A percentile compares a stretch with the other conserved stretches of the same genome.
phyloP scores from a whole-genome alignment of 306 rosid genomes.

The Glycine tomentella region DNA sequence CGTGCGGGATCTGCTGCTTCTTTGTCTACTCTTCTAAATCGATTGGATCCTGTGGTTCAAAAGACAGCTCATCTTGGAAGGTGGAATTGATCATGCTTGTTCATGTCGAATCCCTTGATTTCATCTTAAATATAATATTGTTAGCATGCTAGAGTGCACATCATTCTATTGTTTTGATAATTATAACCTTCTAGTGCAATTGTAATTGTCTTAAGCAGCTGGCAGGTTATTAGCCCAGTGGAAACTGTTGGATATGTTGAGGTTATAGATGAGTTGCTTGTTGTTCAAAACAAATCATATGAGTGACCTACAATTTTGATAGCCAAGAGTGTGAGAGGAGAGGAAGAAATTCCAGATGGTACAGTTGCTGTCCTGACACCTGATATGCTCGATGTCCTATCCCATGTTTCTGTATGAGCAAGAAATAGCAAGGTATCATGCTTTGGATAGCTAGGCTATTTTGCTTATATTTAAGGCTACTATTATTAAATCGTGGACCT shows the following conservation, averaged over 20 bases:
- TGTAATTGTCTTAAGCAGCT: constrained; percentile 67
- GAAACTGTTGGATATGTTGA: constrained; percentile 89
- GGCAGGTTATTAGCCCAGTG: constrained; percentile 98
- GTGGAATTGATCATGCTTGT: constrained; percentile 51
- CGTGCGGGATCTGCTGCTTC: constrained; percentile 99
- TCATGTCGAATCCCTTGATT: constrained; percentile 44
- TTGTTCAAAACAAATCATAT: constrained; percentile 86
- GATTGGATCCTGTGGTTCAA: constrained; percentile 92
- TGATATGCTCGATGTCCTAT: constrained; percentile 98
- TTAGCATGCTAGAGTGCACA: constrained; percentile 26
- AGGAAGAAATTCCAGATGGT: constrained; percentile 99
- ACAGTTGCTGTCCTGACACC: constrained; percentile 97
- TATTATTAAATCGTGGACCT: constrained; percentile 25
- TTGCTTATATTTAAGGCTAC: constrained; percentile 39
- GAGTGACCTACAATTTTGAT: constrained; percentile 89
- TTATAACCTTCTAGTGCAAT: constrained; percentile 51
- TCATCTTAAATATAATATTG: constrained; percentile 30
- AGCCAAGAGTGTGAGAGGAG: constrained; percentile 89
- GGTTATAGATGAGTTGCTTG: constrained; percentile 88
- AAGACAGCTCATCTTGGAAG: constrained; percentile 95
- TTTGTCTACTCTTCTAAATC: constrained; percentile 85
- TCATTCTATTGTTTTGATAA: constrained; percentile 29
- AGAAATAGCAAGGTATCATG: constrained; percentile 87
- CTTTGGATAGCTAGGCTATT: constrained; percentile 26
- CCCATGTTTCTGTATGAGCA: constrained; percentile 99